Evolutionary conservation across 768 basidiomycete species (phyloP), one percentile per base, ranked within the genome.

Genomic region (Udeniomyces megalosporus): DNA sequence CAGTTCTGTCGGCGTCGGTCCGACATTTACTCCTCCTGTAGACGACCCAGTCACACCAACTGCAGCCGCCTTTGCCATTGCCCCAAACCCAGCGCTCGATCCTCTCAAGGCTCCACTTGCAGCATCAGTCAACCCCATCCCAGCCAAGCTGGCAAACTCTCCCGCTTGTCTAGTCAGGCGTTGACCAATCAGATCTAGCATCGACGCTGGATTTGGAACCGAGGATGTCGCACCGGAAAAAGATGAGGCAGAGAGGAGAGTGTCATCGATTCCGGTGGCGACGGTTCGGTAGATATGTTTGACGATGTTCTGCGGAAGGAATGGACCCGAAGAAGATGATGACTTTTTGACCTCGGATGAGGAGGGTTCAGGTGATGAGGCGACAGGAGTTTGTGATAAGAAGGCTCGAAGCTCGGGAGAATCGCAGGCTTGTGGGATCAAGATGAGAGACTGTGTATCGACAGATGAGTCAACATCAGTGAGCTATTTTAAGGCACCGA

Each of bases 181-280:
- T 68, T 88, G 85, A 47, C 93, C 88, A 80, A 93, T 86, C 49
- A 92, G 85, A 71, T 96, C 91, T 48, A 96, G 75, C 88, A 95
- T 91, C 0, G 89, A 91, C n/a, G n/a, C n/a, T n/a, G n/a, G n/a
- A n/a, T n/a, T n/a, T n/a, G n/a, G n/a, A n/a, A n/a, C n/a, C n/a
- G n/a, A n/a, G n/a, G n/a, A n/a, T n/a, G n/a, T n/a, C n/a, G n/a
- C n/a, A n/a, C n/a, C n/a, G n/a, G n/a, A 42, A 17, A 17, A 42
- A 17, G 38, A 42, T 42, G 38, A 8, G 38, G 17, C 8, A 42
- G 38, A 42, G 38, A 42, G 38, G 80, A 95, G 52, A 12, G 51
- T 88, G 73, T 97, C 95, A 72, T 99, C 95, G 69, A 97, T 84
- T 71, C 90, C 91, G 66, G 88, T 87, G 5, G 93, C 82, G 50